Percentiles rank a stretch among this genome's conserved stretches.
Conservation (phyloP, 2,329 filamentous ascomycete genomes). For the Rhinocladiella similis region DNA sequence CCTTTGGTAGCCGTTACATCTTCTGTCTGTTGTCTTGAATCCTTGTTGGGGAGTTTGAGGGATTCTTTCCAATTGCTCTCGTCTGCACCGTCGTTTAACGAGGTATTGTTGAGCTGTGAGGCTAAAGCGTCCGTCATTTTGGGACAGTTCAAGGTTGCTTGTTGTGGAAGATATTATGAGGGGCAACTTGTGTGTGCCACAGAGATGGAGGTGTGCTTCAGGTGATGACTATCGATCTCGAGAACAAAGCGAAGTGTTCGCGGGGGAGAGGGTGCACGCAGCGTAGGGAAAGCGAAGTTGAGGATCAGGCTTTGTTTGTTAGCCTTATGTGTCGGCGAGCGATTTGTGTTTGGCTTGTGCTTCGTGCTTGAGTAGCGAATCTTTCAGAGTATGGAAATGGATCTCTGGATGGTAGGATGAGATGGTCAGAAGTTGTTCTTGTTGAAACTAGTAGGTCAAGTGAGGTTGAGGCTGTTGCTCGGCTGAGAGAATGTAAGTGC, state of each 20-base stretch:
- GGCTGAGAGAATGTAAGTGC: not conserved
- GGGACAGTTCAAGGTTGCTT: not conserved
- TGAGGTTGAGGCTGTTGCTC: slow-evolving; percentile 11
- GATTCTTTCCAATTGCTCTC: slow-evolving; percentile 45
- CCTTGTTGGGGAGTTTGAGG: slow-evolving; percentile 49
- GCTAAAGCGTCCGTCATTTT: slow-evolving; percentile 35
- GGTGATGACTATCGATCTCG: not conserved
- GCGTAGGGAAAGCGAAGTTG: not conserved
- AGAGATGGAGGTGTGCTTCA: not conserved
- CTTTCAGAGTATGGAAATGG: not conserved
- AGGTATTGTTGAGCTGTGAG: slow-evolving; percentile 46
- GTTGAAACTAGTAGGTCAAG: not conserved
- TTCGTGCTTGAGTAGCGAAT: not conserved
- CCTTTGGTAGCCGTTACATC: slow-evolving; percentile 99
- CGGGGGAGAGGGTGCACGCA: not conserved
- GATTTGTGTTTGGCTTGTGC: not conserved
- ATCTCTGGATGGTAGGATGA: not conserved
- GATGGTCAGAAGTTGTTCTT: not conserved
- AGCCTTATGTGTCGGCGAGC: not conserved
- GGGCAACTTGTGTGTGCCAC: not conserved
- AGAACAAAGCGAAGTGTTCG: not conserved
- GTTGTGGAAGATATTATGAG: not conserved
- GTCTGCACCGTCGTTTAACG: slow-evolving; percentile 42
- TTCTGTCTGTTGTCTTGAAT: slow-evolving; percentile 52
- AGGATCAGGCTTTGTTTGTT: not conserved